These are phyloP conservation scores for Penicillium sp. DNA, from an alignment of 2,329 filamentous ascomycete species.

Conservation along the genomic window DNA sequence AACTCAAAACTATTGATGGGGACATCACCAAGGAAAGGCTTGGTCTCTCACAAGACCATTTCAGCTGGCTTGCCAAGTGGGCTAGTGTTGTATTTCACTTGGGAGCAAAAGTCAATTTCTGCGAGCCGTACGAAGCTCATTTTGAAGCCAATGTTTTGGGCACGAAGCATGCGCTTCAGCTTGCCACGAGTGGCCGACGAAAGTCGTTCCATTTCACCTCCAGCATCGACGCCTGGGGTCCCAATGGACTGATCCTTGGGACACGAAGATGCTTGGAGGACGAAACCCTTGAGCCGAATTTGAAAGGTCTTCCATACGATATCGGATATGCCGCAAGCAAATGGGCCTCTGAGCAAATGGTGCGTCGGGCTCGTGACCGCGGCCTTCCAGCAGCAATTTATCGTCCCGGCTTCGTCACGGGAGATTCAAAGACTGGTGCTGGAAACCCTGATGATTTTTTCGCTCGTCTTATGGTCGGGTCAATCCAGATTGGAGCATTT, in stretches of 20 bases:
- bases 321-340: slow-evolving; percentile 86
- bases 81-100: slow-evolving; percentile 76
- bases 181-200: slow-evolving; percentile 59
- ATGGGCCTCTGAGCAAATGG: slow-evolving; percentile 71
- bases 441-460: slow-evolving; percentile 39
- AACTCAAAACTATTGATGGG: background rate
- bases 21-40: background rate
- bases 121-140: slow-evolving; percentile 70
- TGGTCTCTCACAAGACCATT: slow-evolving; percentile 60
- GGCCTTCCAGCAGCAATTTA: slow-evolving; percentile 73
- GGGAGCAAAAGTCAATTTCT: slow-evolving; percentile 73
- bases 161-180: slow-evolving; percentile 69
- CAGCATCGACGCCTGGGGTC: slow-evolving; percentile 19
- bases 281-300: slow-evolving; percentile 13
- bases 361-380: slow-evolving; percentile 71
- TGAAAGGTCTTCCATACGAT: slow-evolving; percentile 49
- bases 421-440: slow-evolving; percentile 1
- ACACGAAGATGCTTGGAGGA: slow-evolving; percentile 11
- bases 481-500: slow-evolving; percentile 65
- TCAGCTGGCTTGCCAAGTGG: slow-evolving; percentile 63
- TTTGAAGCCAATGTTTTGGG: slow-evolving; percentile 71
- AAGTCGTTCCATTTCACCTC: slow-evolving; percentile 23
- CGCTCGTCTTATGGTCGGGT: slow-evolving; percentile 78
- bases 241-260: slow-evolving; percentile 11
- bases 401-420: slow-evolving; percentile 61